Base-by-base conservation (phyloP, 768 basidiomycete species). In the Dentipellis fragilis region DNA sequence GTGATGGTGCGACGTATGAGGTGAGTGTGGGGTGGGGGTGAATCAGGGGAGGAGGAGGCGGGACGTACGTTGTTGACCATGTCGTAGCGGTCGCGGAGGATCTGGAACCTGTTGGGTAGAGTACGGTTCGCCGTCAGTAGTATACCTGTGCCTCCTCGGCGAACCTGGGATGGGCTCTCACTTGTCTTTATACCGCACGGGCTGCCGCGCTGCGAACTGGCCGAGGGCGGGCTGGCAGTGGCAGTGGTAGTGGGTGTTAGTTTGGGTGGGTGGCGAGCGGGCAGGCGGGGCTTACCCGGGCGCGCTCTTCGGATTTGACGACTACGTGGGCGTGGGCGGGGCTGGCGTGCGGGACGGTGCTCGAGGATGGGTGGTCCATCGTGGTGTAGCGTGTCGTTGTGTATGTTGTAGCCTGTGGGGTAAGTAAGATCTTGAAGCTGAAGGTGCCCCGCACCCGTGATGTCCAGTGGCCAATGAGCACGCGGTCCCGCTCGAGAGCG, bases 101-200 rank as follows among this genome's bases (percentile, higher is more conserved):
- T 19, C 40, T 62, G 61, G 51, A 62, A 62, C 49, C 61, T 62
- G 36, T 1, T 35, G n/a, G 10, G 9, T 12, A 0, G n/a, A 16
- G 29, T 29, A 29, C 29, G 29, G 29, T 3, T 29, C 29, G 22
- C 14, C 29, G 12, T 35, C 2, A 4, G n/a, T n/a, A n/a, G n/a
- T n/a, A 46, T 3, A 12, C 8, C 3, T n/a, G 22, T 10, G n/a
- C 10, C 10, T 10, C 0, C 14, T 3, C 1, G 11, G 10, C 2
- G 35, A 19, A n/a, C 10, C 34, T 9, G 6, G 34, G 29, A 48
- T n/a, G 29, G 10, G 23, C 10, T 23, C 17, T 11, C 10, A 63
- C 62, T 59, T 63, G 57, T 63, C 62, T 47, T 63, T 62, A 54
- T 63, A 63, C 11, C 60, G 40, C 19, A 56, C 57, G 4, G 29